Conservation (phyloP, 768 basidiomycete genomes). For the Russula compacta region DNA sequence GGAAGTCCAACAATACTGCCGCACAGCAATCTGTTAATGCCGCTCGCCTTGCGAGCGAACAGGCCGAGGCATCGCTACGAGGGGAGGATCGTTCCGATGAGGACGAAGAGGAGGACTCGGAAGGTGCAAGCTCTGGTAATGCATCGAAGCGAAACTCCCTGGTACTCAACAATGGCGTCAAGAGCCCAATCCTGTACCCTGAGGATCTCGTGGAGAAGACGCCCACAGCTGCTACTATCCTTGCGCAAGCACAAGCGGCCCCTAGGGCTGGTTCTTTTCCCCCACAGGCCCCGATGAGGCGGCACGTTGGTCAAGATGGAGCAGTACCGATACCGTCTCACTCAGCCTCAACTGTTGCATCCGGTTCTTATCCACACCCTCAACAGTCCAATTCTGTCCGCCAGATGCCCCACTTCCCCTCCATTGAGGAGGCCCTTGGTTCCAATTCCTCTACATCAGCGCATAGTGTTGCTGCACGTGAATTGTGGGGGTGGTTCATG, state of each 20-base stretch:
- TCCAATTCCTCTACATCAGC: constrained; percentile 57
- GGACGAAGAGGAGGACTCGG: constrained; percentile 81
- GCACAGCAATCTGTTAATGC: constrained; percentile 68
- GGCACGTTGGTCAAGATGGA: constrained; percentile 48
- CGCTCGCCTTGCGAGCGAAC: constrained; percentile 62
- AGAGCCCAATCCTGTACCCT: constrained; percentile 42
- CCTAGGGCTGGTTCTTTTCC: constrained; percentile 49
- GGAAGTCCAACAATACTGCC: constrained; percentile 81
- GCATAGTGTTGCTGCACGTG: constrained; percentile 70
- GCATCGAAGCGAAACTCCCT: constrained; percentile 70
- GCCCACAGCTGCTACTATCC: constrained; percentile 67
- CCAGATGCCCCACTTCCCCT: constrained; percentile 72
- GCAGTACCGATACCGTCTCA: constrained; percentile 44
- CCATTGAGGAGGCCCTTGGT: constrained; percentile 77
- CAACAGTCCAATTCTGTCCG: constrained; percentile 58
- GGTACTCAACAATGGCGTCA: constrained; percentile 52
- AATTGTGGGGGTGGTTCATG: constrained; percentile 90
- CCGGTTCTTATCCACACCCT: constrained; percentile 36
- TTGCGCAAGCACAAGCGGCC: constrained; percentile 70
- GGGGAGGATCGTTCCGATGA: constrained; percentile 72
- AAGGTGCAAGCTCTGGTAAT: constrained; percentile 52
- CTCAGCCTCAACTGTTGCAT: constrained; percentile 33
- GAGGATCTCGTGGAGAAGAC: constrained; percentile 78
- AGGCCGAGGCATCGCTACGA: constrained; percentile 47
- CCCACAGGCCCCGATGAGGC: constrained; percentile 66